A percentile compares a stretch with the other conserved stretches of the same genome.
These are phyloP conservation scores for Trichocladium uniseriatum DNA, from an alignment of 495 filamentous ascomycete genomes.

Conservation along the genomic window DNA sequence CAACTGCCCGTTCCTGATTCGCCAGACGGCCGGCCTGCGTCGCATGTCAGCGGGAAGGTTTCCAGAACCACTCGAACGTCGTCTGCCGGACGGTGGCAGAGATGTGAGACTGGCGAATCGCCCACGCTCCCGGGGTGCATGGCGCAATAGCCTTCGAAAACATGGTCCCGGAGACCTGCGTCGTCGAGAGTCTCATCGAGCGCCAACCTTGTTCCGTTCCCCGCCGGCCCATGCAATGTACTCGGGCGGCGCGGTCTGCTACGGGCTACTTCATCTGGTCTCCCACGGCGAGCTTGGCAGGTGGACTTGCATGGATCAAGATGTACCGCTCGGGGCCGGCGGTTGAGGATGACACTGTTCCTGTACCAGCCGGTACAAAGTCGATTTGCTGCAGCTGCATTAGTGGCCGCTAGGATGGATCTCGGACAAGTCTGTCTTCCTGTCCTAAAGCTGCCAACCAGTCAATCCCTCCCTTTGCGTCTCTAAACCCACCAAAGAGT, in stretches of 20 bases:
- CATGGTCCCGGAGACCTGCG: constrained; percentile 4
- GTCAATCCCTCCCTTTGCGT: constrained; percentile 30
- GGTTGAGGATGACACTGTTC: constrained; percentile 3
- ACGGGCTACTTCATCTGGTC: constrained; percentile 17
- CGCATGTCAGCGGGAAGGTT: constrained; percentile 7
- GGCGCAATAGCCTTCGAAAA: constrained; percentile 1
- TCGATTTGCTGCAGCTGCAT: constrained; percentile 37
- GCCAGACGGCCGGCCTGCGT: constrained; percentile 6
- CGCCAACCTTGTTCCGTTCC: constrained; percentile 10
- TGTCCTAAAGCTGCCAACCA: constrained; percentile 27
- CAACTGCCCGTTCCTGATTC: constrained; percentile 26
- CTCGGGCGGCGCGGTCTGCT: constrained; percentile 27
- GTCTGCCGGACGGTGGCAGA: constrained; percentile 13
- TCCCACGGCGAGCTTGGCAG: constrained; percentile 22
- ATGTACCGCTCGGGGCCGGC: too few relatives aligned
- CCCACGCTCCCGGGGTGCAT: constrained; percentile 15
- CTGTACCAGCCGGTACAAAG: constrained; percentile 23
- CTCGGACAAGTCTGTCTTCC: constrained; percentile 18
- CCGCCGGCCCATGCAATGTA: constrained; percentile 32
- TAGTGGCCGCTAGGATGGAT: constrained; percentile 45
- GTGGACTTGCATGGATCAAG: constrained; percentile 25
- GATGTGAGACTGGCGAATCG: constrained; percentile 23
- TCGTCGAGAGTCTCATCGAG: not conserved
- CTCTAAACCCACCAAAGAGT: constrained; percentile 14
- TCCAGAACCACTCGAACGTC: constrained; percentile 10